These are phyloP conservation scores for Ophiostoma tasmaniense DNA, from an alignment of 2,329 filamentous ascomycete species.

Conservation along the genomic window DNA sequence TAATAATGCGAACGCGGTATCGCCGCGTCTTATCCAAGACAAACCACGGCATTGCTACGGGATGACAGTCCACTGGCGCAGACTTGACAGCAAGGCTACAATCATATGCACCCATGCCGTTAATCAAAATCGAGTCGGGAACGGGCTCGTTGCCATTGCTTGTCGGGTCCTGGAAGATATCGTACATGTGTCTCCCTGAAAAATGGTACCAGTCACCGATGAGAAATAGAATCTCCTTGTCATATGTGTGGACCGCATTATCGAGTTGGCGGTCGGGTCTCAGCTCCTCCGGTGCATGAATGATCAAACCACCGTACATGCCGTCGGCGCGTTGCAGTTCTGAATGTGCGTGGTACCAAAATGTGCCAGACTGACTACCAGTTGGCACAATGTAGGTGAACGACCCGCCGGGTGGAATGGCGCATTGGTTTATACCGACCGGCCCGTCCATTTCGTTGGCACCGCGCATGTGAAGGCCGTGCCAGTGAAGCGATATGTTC, in stretches of 20 bases:
- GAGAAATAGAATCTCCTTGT: slow-evolving; percentile 57
- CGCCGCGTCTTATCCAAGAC: slow-evolving; percentile 19
- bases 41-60: slow-evolving; percentile 19
- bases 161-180: slow-evolving; percentile 13
- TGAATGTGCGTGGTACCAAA: slow-evolving; percentile 59
- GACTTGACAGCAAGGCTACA: slow-evolving; percentile 38
- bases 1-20: slow-evolving; percentile 23
- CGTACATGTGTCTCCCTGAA: slow-evolving; percentile 8
- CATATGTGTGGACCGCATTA: slow-evolving; percentile 44
- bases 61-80: slow-evolving; percentile 36
- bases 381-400: slow-evolving; percentile 46
- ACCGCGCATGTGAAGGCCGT: slow-evolving; percentile 34
- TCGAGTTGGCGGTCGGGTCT: slow-evolving; percentile 31
- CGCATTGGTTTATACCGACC: slow-evolving; percentile 55
- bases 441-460: slow-evolving; percentile 60
- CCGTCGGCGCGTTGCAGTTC: slow-evolving; percentile 65
- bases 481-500: slow-evolving; percentile 38
- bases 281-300: slow-evolving; percentile 48
- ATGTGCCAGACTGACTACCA: slow-evolving; percentile 27
- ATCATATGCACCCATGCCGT: slow-evolving; percentile 37
- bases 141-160: slow-evolving; percentile 30
- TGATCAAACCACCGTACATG: slow-evolving; percentile 48
- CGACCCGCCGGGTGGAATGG: slow-evolving; percentile 51
- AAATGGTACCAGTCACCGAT: slow-evolving; percentile 55
- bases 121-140: slow-evolving; percentile 40